Evolutionary conservation across 1,284 basidiomycete genomes (phyloP).

Genomic region (Melampsora americana): DNA sequence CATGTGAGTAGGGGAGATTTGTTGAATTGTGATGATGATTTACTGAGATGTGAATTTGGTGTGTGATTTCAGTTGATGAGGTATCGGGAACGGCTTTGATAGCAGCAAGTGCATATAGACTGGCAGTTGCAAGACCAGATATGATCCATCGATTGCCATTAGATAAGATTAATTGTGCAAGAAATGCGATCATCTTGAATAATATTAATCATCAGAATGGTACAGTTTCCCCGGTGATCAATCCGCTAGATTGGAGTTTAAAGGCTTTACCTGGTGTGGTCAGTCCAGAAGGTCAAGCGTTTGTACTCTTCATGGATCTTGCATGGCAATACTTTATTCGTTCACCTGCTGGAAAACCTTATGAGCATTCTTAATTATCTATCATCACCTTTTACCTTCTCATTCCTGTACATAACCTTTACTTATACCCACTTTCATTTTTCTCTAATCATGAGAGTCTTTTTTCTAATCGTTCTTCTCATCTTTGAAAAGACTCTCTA

Average conservation of each 20-base stretch:
- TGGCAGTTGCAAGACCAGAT: neutral
- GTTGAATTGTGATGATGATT: too few species aligned
- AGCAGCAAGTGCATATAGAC: conserved; percentile 28
- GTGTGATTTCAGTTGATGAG: conserved; percentile 22
- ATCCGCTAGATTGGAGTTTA: conserved; percentile 62
- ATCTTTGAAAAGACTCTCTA: too few species aligned
- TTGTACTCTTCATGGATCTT: conserved; percentile 62
- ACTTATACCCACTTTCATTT: too few species aligned
- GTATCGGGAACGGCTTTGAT: conserved; percentile 35
- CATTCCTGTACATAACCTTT: too few species aligned
- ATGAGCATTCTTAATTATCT: too few species aligned
- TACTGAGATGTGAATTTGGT: too few species aligned
- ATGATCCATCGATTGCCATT: neutral
- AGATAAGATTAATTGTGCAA: conserved; percentile 19
- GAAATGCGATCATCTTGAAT: conserved; percentile 4
- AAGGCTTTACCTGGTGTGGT: conserved; percentile 52
- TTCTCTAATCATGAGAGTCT: too few species aligned
- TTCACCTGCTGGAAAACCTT: too few species aligned
- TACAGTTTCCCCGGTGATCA: conserved; percentile 62
- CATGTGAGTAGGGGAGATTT: neutral
- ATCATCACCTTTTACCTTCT: too few species aligned
- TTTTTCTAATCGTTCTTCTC: too few species aligned
- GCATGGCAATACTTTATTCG: conserved; percentile 23
- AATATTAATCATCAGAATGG: conserved; percentile 34
- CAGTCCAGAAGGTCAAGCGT: conserved; percentile 65